Evolutionary conservation across 1,284 basidiomycete species (phyloP).

Genomic region (Naganishia albida): DNA sequence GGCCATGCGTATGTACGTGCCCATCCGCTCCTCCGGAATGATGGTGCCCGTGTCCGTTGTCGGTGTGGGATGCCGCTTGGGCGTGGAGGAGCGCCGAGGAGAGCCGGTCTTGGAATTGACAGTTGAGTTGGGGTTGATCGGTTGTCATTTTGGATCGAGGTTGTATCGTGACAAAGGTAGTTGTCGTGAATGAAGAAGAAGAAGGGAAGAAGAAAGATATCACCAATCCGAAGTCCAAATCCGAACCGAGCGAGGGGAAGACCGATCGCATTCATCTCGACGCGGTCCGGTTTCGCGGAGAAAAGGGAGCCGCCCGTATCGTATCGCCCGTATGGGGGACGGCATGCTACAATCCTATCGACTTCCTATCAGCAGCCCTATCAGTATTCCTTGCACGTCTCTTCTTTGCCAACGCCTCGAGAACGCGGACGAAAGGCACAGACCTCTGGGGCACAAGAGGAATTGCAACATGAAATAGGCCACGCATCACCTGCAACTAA

Average conservation of each 20-base stretch:
- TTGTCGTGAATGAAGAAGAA: background rate
- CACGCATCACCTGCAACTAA: background rate
- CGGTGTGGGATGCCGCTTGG: slow-evolving; percentile 36
- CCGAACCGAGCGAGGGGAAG: background rate
- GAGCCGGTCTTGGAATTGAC: slow-evolving; percentile 49
- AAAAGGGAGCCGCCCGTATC: background rate
- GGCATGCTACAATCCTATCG: background rate
- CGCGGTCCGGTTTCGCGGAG: slow-evolving; percentile 7
- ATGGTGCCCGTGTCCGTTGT: slow-evolving; percentile 37
- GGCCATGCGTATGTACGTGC: slow-evolving; percentile 32
- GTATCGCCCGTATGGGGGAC: background rate
- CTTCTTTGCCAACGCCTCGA: too few species aligned
- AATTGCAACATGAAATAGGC: too few species aligned
- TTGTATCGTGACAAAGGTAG: background rate
- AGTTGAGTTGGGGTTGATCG: slow-evolving; percentile 13
- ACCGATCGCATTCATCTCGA: background rate
- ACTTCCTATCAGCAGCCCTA: background rate
- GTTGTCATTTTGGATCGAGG: background rate
- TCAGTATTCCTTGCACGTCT: too few species aligned
- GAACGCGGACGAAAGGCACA: too few species aligned
- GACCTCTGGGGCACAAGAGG: too few species aligned
- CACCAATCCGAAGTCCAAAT: background rate
- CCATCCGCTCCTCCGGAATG: slow-evolving; percentile 32
- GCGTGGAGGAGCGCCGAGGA: slow-evolving; percentile 40
- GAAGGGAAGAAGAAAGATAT: background rate